Percentiles rank a stretch among this genome's conserved stretches.
These are phyloP conservation scores for Malassezia pachydermatis DNA, from an alignment of 1,284 basidiomycete species.

Conservation along the genomic window DNA sequence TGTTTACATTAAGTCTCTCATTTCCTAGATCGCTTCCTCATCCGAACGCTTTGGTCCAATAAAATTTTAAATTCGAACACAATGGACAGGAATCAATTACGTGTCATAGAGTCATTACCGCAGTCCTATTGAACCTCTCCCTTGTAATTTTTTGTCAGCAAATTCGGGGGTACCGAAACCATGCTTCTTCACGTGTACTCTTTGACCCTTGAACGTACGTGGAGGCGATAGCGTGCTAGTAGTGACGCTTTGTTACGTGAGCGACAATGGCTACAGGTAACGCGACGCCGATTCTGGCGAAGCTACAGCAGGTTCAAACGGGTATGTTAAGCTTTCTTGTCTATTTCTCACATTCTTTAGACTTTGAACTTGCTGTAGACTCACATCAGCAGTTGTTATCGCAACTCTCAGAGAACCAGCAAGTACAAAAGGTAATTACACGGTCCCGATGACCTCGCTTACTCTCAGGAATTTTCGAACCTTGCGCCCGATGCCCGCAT, in stretches of 20 bases:
- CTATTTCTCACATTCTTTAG: conserved; percentile 8
- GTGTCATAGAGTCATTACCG: no score
- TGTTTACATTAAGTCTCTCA: no score
- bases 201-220: no score
- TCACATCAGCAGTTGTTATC: conserved; percentile 49
- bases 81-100: no score
- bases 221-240: no score
- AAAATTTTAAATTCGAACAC: no score
- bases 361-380: conserved; percentile 32
- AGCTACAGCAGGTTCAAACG: conserved; percentile 10
- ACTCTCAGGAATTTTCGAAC: conserved; percentile 66
- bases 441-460: background rate
- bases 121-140: no score
- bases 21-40: no score
- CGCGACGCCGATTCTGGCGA: background rate
- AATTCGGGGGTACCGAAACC: no score
- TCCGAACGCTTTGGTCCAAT: no score
- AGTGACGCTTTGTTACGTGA: conserved; percentile 2
- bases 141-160: no score
- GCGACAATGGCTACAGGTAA: conserved; percentile 1
- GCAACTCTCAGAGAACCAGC: conserved; percentile 80
- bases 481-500: conserved; percentile 69
- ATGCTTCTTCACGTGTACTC: no score
- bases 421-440: conserved; percentile 67
- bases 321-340: background rate